Base-by-base conservation (phyloP, 2,329 filamentous ascomycete genomes). In the Pseudogymnoascus sp. region DNA sequence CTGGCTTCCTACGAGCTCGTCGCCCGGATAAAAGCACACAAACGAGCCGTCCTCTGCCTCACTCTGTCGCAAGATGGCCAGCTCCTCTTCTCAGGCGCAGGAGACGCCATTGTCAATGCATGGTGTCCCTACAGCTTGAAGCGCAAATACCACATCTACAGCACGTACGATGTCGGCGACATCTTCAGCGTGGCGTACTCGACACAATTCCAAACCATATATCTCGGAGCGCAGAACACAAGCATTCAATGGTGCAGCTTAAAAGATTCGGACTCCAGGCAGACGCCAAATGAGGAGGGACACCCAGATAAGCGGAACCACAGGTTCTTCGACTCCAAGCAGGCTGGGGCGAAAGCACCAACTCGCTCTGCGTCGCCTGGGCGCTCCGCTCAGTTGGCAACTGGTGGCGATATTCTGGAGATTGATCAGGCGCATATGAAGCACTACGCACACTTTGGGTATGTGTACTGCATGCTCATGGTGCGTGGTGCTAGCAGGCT, bases 151-250 rank as follows among this genome's bases (percentile, higher is more conserved):
- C 91, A 95, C 67, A 90, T 97, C 66, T 96, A 96, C 79, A 96
- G 92, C 66, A 89, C 88, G 59, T 93, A 96, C 75, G 95, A 97
- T 70, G 90, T 96, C 42, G 95, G 95, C 65, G 95, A 99, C 77
- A 86, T 99, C 64, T 97, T 97, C 74, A 96, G 91, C 69, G 88
- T 96, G n/a, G 89, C 89, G 1, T 97, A 96, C 75, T 96, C 92
- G 3, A 78, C 86, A 5, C 83, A 86, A 68, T 81, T 91, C 70
- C 84, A 93, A 68, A 96, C 89, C 0, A 83, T 96, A 3, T 97
- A 96, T 74, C 84, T 96, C 46, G 95, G 95, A 64, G 91, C 92
- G 0, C 95, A 97, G 73, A 97, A 97, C 72, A 95, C 92, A 6
- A 91, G 89, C 40, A 95, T 97, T 61, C 93, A 96, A 81, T 99